Evolutionary conservation across 257 asterid species (phyloP), one percentile per base, ranked within the genome.

Genomic region (Nicotiana otophora): DNA sequence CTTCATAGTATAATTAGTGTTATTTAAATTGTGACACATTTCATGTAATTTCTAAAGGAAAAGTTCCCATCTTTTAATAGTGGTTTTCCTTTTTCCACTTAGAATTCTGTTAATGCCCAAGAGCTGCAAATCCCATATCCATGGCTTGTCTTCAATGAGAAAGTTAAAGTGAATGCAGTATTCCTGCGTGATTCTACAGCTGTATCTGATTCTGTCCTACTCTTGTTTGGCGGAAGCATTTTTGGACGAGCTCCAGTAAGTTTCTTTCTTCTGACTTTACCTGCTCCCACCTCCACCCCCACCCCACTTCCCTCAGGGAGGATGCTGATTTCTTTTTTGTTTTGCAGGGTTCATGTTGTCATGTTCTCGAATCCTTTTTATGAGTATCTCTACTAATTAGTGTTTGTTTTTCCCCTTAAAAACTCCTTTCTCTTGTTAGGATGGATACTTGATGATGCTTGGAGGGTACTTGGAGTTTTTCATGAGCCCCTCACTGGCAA

Each of bases 101-200:
- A 95, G 98, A 92, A 84, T 86, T 95, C 98, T 81, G 98, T 92
- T 89, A 95, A 93, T 67, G 87, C 92, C 82, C 95, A 89, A 88
- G 97, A 92, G 83, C 86, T 88, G 81, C 88, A 82, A 86, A 92
- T 95, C 82, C 97, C 92, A 60, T 92, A 88, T 86, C 98, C 98
- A 53, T 95, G 98, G 98, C 88, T 95, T 80, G 96, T 93, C 81
- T 95, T 95, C 87, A 95, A 95, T 85, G 98, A 95, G 85, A 95
- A 95, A 88, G 87, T 95, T 66, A 95, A 93, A 90, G 98, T 95
- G 84, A 92, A 95, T 87, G 74, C 98, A 68, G 97, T 95, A 28
- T 93, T 92, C 88, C 92, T 95, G 66, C 97, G 98, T 82, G 98
- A 95, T 88, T 93, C 98, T 82, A 95, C 98, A 76, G 98, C 93